A percentile compares a stretch with the other conserved stretches of the same genome.
phyloP scores from a whole-genome alignment of 2,329 filamentous ascomycete genomes.

The Fusarium hostae region DNA sequence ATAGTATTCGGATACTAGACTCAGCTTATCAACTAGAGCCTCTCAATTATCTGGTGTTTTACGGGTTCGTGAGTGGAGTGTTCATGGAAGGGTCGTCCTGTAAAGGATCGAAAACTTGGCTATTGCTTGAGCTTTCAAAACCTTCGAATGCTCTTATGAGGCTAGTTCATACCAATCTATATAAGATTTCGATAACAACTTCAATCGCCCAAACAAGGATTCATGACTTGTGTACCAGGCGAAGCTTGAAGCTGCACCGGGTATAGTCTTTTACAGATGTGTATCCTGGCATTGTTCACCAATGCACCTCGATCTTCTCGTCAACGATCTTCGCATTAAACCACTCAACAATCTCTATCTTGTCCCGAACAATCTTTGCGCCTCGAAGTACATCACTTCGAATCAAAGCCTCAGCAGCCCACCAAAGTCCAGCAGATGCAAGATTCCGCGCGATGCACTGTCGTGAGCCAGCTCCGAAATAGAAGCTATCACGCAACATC shows the following conservation, averaged over 20 bases:
- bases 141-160: rapidly evolving
- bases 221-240: rapidly evolving
- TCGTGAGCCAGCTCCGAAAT: not conserved
- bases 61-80: not conserved
- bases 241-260: rapidly evolving
- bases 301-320: not conserved
- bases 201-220: rapidly evolving
- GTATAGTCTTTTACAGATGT: rapidly evolving
- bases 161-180: not conserved
- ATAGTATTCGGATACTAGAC: not conserved
- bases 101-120: too few relatives aligned
- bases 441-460: not conserved
- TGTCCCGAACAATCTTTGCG: rapidly evolving
- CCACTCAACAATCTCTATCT: not conserved
- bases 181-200: rapidly evolving
- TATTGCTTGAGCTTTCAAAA: rapidly evolving
- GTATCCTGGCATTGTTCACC: not conserved
- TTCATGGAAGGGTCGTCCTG: not conserved
- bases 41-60: rapidly evolving
- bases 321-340: not conserved
- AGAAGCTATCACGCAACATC: not conserved
- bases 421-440: not conserved
- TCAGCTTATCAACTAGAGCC: rapidly evolving
- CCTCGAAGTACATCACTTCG: not conserved
- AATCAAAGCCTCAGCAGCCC: not conserved